A percentile compares a stretch with the other conserved stretches of the same genome.
Evolutionary conservation across 768 basidiomycete genomes (phyloP).

Genomic region (Mycena vulgaris): DNA sequence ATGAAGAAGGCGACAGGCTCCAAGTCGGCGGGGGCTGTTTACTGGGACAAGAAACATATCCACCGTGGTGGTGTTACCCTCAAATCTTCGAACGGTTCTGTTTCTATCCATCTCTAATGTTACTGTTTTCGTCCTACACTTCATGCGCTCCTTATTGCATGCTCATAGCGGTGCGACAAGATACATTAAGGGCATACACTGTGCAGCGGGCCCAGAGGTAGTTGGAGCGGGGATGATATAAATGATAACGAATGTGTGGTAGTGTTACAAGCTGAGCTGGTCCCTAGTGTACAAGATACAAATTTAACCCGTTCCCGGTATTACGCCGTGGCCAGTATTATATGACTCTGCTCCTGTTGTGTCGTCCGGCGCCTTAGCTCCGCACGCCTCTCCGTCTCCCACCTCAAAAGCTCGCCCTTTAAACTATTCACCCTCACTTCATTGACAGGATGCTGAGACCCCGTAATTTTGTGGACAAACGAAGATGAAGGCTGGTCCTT

Average conservation of each 20-base stretch:
- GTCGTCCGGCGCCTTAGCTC: slow-evolving; percentile 34
- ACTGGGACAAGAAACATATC: slow-evolving; percentile 34
- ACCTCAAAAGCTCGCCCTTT: slow-evolving; percentile 77
- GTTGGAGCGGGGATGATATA: slow-evolving; percentile 33
- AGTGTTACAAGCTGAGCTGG: slow-evolving; percentile 28
- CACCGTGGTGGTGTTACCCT: slow-evolving; percentile 25
- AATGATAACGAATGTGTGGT: slow-evolving; percentile 28
- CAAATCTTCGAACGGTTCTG: slow-evolving; percentile 26
- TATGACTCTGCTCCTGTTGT: slow-evolving; percentile 19
- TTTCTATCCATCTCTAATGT: slow-evolving; percentile 4
- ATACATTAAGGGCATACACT: no score
- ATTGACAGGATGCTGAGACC: slow-evolving; percentile 78
- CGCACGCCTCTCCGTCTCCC: slow-evolving; percentile 70
- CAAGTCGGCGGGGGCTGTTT: slow-evolving; percentile 4
- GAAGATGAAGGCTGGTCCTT: slow-evolving; percentile 38
- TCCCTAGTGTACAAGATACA: slow-evolving; percentile 32
- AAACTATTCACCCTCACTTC: slow-evolving; percentile 74
- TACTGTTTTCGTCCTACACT: background rate
- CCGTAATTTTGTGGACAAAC: slow-evolving; percentile 64
- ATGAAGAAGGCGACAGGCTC: background rate
- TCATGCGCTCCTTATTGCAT: no score
- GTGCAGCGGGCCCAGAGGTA: no score
- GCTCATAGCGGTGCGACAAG: no score
- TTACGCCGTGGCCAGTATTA: slow-evolving; percentile 28
- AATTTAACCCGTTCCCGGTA: background rate